Conservation (phyloP, 441 rosid genomes). For the Kokia cookei region DNA sequence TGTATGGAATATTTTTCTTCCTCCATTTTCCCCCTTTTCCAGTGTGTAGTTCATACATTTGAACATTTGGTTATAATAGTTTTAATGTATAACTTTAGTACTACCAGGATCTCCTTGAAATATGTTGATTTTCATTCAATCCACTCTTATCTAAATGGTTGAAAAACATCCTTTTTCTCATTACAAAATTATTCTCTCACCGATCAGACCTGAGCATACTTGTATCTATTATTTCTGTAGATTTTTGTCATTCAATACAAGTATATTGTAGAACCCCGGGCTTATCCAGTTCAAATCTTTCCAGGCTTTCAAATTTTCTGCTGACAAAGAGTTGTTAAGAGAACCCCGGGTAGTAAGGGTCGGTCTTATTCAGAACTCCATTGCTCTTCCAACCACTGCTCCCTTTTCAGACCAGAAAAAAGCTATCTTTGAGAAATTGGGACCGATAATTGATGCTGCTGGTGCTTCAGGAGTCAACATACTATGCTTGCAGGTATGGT, state of each 20-base stretch:
- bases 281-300: constrained; percentile 1
- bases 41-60: neutral
- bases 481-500: constrained; percentile 78
- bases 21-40: neutral
- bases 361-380: constrained; percentile 87
- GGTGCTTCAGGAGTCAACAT: constrained; percentile 88
- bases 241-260: neutral
- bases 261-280: neutral
- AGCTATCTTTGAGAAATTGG: constrained; percentile 63
- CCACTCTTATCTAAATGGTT: neutral
- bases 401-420: constrained; percentile 60
- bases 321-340: constrained; percentile 71
- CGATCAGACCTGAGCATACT: neutral
- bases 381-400: constrained; percentile 75
- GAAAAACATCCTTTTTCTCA: neutral
- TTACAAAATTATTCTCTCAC: neutral
- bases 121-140: neutral
- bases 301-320: constrained; percentile 65
- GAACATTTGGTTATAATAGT: neutral
- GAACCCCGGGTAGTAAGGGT: constrained; percentile 74
- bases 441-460: constrained; percentile 74
- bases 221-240: neutral
- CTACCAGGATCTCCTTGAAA: neutral
- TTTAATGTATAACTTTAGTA: neutral
- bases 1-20: neutral